A percentile compares a stretch with the other conserved stretches of the same genome.
Conservation (phyloP, 1,139 yeast genomes). For the Candida tropicalis region DNA sequence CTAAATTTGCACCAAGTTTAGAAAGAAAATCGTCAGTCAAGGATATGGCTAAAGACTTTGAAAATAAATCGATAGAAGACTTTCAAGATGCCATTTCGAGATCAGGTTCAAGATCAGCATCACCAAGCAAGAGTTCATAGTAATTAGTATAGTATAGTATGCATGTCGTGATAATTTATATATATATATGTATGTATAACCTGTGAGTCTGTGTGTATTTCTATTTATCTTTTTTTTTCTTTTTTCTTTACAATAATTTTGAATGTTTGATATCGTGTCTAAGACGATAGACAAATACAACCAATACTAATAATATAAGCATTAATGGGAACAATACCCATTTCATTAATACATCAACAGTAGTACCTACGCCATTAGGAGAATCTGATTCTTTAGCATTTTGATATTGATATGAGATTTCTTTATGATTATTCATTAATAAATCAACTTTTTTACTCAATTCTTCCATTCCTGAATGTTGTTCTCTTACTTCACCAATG, state of each 20-base stretch:
- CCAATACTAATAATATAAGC: conserved; percentile 37
- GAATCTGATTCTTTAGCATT: conserved; percentile 13
- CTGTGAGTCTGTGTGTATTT: neutral
- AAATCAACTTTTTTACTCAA: conserved; percentile 43
- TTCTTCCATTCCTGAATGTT: conserved; percentile 39
- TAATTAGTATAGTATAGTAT: neutral
- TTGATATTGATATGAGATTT: conserved; percentile 35
- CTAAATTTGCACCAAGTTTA: conserved; percentile 31
- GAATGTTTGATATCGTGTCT: conserved; percentile 59
- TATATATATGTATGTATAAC: neutral
- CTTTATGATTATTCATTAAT: conserved; percentile 46
- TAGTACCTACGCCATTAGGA: neutral
- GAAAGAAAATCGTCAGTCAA: conserved; percentile 39
- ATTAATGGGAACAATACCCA: conserved; percentile 49
- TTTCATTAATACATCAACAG: conserved; percentile 26
- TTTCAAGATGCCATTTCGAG: conserved; percentile 6
- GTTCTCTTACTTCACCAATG: conserved; percentile 49
- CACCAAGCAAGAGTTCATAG: conserved; percentile 6
- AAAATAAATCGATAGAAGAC: conserved; percentile 18
- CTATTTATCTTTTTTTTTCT: conserved; percentile 3
- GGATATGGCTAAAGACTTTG: conserved; percentile 36
- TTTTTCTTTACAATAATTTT: conserved; percentile 52
- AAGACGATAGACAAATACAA: conserved; percentile 46
- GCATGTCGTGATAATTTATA: neutral
- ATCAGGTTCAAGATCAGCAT: conserved; percentile 6